phyloP scores from a whole-genome alignment of 768 basidiomycete species.

The Lentinula lateritia region DNA sequence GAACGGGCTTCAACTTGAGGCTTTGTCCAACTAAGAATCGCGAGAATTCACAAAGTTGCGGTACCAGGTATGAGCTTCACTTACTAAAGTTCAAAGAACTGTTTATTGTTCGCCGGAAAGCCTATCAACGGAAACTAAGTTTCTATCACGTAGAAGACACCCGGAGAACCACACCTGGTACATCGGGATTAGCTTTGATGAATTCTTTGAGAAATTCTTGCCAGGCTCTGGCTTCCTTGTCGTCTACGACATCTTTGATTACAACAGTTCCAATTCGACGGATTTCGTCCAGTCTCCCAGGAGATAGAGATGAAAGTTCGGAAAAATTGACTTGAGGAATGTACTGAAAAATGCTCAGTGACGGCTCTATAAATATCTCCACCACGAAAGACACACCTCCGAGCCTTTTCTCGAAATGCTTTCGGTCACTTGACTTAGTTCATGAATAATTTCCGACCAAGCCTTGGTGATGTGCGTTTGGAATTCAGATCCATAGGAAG shows the following conservation, averaged over 20 bases:
- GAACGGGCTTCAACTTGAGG: constrained; percentile 64
- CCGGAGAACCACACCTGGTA: constrained; percentile 35
- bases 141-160: not conserved
- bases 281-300: constrained; percentile 43
- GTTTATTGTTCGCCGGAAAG: constrained; percentile 34
- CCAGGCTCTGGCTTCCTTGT: constrained; percentile 52
- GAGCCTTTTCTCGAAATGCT: constrained; percentile 42
- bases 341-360: constrained; percentile 28
- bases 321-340: constrained; percentile 61
- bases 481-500: constrained; percentile 41
- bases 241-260: constrained; percentile 55
- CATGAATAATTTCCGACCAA: constrained; percentile 52
- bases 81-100: constrained; percentile 71
- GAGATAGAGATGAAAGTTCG: constrained; percentile 41
- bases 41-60: not conserved
- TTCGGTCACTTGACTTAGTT: constrained; percentile 40
- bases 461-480: constrained; percentile 42
- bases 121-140: not conserved
- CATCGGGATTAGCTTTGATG: constrained; percentile 49
- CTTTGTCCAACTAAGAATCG: constrained; percentile 8
- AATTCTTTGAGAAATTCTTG: constrained; percentile 51
- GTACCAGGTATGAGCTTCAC: constrained; percentile 14
- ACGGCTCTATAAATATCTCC: not conserved
- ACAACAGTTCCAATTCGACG: constrained; percentile 54
- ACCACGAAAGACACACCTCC: constrained; percentile 31